Evolutionary conservation across 169 alveolate genomes (phyloP), one percentile per base, ranked within the genome.

Genomic region (Plasmodium knowlesi): DNA sequence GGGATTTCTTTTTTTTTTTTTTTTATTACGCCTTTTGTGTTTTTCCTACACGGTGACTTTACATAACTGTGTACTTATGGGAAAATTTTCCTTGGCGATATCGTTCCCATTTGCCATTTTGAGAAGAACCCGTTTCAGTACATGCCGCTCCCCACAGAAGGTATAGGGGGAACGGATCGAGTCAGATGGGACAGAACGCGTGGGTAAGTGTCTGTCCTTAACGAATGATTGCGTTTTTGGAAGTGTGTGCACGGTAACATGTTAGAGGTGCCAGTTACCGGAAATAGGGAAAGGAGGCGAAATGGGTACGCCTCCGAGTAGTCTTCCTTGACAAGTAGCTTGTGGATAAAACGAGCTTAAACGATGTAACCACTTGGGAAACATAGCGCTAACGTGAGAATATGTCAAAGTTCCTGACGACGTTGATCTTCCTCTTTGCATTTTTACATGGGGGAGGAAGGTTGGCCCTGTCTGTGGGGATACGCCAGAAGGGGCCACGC

Each of bases 401-500:
- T 39, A 83, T 83, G 83, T 70, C 30, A 28, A 83, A 71, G 54
- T 67, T 83, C 28, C 50, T n/a, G 12, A 54, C 50, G 43, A 32
- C n/a, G 50, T 50, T 50, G 32, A 46, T 83, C 34, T 28, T 83
- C 30, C 30, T 83, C 34, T 28, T 39, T 37, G 71, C 76, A 10
- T 83, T 83, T 43, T 67, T 83, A 83, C 72, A 34, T 43, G 53
- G 53, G 30, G 72, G 92, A 37, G 37, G 74, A 83, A 71, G 72
- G 16, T 10, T 25, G 25, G 22, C 5, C 25, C 16, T 5, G 46
- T 22, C 67, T n/a, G 73, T 83, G 74, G 76, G 43, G 25, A 19
- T 43, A n/a, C 12, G 25, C 32, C 82, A 32, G 41, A 37, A 25
- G 83, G 83, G 32, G 32, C 5, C 43, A n/a, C 61, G 72, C 34